Conservation (phyloP, 371 early-diverging fungal species). For the Lichtheimia corymbifera region DNA sequence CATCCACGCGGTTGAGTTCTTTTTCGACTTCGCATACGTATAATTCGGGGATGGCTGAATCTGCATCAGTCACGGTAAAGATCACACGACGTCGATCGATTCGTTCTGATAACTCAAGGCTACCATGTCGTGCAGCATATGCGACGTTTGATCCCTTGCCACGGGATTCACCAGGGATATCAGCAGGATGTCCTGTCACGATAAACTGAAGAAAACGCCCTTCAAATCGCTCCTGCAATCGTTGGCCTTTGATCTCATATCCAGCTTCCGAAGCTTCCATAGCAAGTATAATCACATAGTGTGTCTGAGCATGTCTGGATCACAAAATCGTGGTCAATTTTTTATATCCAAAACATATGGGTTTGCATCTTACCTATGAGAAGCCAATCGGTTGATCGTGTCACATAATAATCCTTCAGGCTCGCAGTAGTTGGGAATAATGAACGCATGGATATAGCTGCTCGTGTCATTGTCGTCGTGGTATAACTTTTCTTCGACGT, state of each 20-base stretch:
- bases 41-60: constrained; percentile 47
- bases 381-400: constrained; percentile 43
- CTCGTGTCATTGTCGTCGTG: constrained; percentile 15
- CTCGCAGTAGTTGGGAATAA: constrained; percentile 68
- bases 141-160: constrained; percentile 80
- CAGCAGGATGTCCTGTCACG: constrained; percentile 70
- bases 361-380: constrained; percentile 32
- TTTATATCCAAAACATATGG: background rate
- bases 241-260: constrained; percentile 59
- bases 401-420: constrained; percentile 47
- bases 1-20: constrained; percentile 33
- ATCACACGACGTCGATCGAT: constrained; percentile 54
- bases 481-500: constrained; percentile 31
- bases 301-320: constrained; percentile 37
- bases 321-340: constrained; percentile 1
- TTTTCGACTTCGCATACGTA: constrained; percentile 47
- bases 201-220: constrained; percentile 51
- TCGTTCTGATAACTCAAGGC: constrained; percentile 28
- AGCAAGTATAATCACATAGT: constrained; percentile 67
- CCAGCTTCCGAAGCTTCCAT: constrained; percentile 77
- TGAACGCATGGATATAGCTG: constrained; percentile 49
- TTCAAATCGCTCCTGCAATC: constrained; percentile 50
- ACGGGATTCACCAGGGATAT: constrained; percentile 71
- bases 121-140: constrained; percentile 60
- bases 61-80: constrained; percentile 58